Evolutionary conservation across 306 rosid species (phyloP).

Genomic region (Sphenostylis stenocarpa): DNA sequence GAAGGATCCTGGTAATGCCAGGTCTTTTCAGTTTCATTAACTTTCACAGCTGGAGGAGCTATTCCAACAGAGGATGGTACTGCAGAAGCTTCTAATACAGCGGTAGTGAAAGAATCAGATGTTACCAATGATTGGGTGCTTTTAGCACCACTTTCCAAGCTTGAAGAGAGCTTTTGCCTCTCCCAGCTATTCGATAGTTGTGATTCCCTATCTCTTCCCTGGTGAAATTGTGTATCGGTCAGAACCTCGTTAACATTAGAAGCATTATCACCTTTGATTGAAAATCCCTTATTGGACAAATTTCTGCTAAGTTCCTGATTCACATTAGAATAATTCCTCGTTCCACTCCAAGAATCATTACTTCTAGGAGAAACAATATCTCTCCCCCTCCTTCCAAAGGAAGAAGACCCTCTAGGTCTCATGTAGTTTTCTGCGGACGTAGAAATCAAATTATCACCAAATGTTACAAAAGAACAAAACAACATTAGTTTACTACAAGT

Average conservation of each 20-base stretch:
- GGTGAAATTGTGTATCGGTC: constrained; percentile 57
- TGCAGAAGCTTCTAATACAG: constrained; percentile 46
- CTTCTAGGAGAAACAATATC: constrained; percentile 80
- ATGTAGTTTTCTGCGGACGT: constrained; percentile 63
- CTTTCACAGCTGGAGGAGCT: constrained; percentile 47
- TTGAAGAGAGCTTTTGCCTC: constrained; percentile 55
- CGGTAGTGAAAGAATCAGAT: constrained; percentile 44
- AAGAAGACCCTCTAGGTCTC: constrained; percentile 70
- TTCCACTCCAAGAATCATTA: constrained; percentile 78
- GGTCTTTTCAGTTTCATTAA: constrained; percentile 79
- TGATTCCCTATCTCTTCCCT: constrained; percentile 74
- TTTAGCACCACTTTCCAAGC: constrained; percentile 56
- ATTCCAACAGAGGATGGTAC: constrained; percentile 43
- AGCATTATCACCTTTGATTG: constrained; percentile 59
- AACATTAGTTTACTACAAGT: constrained; percentile 17
- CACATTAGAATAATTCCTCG: constrained; percentile 55
- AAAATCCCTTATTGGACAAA: constrained; percentile 66
- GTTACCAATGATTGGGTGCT: constrained; percentile 39
- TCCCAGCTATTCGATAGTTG: constrained; percentile 69
- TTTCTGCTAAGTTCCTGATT: constrained; percentile 71
- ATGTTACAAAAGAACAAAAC: neutral
- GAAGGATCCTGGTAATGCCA: constrained; percentile 96
- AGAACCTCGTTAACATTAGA: constrained; percentile 56
- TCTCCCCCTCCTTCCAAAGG: constrained; percentile 76
- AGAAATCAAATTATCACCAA: constrained; percentile 28